phyloP scores from a whole-genome alignment of 148 eudicot genomes.

The Mesembryanthemum crystallinum region DNA sequence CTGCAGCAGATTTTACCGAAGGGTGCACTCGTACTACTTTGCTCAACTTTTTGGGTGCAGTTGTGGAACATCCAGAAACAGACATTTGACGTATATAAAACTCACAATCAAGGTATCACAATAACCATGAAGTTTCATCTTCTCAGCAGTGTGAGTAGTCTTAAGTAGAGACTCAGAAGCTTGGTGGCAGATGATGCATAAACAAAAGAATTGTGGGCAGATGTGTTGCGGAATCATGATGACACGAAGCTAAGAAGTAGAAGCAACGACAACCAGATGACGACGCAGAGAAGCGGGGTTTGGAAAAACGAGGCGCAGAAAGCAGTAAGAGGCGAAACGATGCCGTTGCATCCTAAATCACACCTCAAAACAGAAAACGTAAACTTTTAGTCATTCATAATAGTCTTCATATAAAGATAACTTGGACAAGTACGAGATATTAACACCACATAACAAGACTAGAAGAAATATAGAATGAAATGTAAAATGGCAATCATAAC shows the following conservation, averaged over 20 bases:
- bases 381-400: constrained; percentile 24
- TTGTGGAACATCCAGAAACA: constrained; percentile 13
- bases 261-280: constrained; percentile 30
- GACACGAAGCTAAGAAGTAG: constrained; percentile 25
- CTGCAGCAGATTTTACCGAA: constrained; percentile 18
- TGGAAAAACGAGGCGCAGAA: constrained; percentile 21
- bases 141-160: constrained; percentile 8
- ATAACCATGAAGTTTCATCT: constrained; percentile 13
- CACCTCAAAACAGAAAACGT: constrained; percentile 43
- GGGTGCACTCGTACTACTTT: constrained; percentile 2
- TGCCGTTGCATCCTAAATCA: constrained; percentile 42
- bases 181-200: constrained; percentile 16
- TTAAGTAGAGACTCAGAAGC: constrained; percentile 19
- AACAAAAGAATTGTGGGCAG: constrained; percentile 7
- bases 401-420: constrained; percentile 11
- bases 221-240: constrained; percentile 18
- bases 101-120: constrained; percentile 18
- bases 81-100: constrained; percentile 9
- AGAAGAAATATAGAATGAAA: constrained; percentile 14
- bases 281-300: constrained; percentile 29
- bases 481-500: constrained; percentile 22
- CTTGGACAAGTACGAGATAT: constrained; percentile 8
- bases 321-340: constrained; percentile 40
- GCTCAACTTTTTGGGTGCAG: neutral
- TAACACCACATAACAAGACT: neutral